These are phyloP conservation scores for Sporothrix curviconia DNA, from an alignment of 2,329 filamentous ascomycete species.

Conservation along the genomic window DNA sequence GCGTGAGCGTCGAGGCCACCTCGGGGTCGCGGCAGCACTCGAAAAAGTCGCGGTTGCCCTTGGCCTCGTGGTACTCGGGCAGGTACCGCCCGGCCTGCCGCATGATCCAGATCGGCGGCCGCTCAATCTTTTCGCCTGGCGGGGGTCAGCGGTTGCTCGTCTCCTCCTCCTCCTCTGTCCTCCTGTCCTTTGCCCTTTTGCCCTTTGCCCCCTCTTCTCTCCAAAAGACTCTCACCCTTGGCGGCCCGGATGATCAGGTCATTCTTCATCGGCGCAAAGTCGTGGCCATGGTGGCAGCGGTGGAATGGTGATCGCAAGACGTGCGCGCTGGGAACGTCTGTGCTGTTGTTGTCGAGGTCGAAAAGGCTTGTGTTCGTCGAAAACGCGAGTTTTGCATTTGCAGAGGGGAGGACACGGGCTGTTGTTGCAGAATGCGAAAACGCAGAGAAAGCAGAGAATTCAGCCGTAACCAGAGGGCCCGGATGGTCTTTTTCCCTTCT, in stretches of 20 bases:
- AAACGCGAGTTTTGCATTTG: background rate
- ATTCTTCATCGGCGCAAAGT: constrained; percentile 83
- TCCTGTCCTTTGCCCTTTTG: too few relatives aligned
- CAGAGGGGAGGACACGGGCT: too few relatives aligned
- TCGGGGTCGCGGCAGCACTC: constrained; percentile 92
- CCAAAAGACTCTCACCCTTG: constrained; percentile 53
- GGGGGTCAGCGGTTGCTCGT: constrained; percentile 8
- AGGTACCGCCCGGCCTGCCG: constrained; percentile 97
- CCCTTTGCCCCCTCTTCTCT: constrained; percentile 9
- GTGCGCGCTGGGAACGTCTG: constrained; percentile 1
- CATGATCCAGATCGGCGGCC: constrained; percentile 98
- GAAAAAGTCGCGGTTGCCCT: constrained; percentile 89
- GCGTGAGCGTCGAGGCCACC: constrained; percentile 83
- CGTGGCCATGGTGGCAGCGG: constrained; percentile 32
- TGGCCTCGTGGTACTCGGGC: constrained; percentile 94
- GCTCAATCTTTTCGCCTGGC: constrained; percentile 79
- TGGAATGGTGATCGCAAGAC: constrained; percentile 3
- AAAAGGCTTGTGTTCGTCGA: background rate
- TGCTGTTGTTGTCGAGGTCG: background rate
- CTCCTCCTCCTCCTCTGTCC: too few relatives aligned
- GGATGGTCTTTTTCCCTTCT: too few relatives aligned
- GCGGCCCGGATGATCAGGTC: constrained; percentile 87
- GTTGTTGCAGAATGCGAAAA: too few relatives aligned
- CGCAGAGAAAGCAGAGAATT: too few relatives aligned
- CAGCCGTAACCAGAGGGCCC: too few relatives aligned